Conservation (phyloP, 2,329 filamentous ascomycete species). For the Arthrobotrys sinensis region DNA sequence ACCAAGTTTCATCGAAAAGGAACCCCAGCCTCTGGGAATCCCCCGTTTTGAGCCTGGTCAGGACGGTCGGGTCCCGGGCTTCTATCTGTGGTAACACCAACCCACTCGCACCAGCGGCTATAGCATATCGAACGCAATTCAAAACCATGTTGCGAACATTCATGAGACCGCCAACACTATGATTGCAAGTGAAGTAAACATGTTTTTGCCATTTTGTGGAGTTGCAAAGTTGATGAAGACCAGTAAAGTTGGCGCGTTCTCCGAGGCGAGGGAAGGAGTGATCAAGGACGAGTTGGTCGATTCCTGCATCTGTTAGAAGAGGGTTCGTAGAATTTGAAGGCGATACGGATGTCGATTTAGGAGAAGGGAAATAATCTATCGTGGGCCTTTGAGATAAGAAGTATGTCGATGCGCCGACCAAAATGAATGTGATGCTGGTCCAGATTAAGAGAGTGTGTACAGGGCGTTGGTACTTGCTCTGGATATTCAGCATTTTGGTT, state of each 20-base stretch:
- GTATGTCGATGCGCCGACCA: constrained; percentile 1
- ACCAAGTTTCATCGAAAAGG: constrained; percentile 70
- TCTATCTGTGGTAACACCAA: constrained; percentile 70
- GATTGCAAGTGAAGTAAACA: constrained; percentile 70
- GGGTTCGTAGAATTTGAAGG: constrained; percentile 21
- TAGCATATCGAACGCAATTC: constrained; percentile 71
- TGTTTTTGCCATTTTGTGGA: constrained; percentile 40
- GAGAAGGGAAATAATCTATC: neutral
- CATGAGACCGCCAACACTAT: constrained; percentile 72
- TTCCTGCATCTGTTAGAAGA: constrained; percentile 23
- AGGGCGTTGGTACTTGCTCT: constrained; percentile 11
- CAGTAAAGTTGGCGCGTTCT: constrained; percentile 19
- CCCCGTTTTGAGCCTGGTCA: constrained; percentile 69
- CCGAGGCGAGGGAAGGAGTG: constrained; percentile 29
- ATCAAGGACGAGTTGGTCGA: constrained; percentile 20
- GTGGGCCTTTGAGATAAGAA: constrained; percentile 10
- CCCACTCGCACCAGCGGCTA: constrained; percentile 70
- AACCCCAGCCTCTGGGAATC: constrained; percentile 68
- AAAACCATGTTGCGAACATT: constrained; percentile 72
- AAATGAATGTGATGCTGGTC: constrained; percentile 16
- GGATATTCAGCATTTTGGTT: neutral
- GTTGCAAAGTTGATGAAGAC: constrained; percentile 30
- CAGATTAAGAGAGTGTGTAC: neutral
- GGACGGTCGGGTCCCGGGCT: constrained; percentile 68
- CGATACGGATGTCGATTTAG: neutral